Evolutionary conservation across 1,284 basidiomycete species (phyloP).

Genomic region (Heimioporus retisporus): DNA sequence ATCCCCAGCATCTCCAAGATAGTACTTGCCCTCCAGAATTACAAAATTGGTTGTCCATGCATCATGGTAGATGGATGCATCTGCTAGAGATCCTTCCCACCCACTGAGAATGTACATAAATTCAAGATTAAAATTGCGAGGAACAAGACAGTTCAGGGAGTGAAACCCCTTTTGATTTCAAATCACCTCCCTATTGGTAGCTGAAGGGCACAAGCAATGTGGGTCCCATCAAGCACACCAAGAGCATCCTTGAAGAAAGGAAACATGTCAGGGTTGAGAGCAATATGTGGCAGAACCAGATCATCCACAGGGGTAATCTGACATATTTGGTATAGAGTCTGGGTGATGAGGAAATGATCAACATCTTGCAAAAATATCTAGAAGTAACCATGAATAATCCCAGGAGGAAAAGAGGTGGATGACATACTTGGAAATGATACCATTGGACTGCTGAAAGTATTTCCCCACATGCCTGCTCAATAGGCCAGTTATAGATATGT

Average conservation of each 20-base stretch:
- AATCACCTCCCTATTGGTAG: neutral
- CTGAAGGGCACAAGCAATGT: neutral
- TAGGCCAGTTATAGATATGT: neutral
- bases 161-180: slow-evolving; percentile 10
- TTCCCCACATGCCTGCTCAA: neutral
- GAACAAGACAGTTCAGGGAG: slow-evolving; percentile 8
- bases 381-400: no score
- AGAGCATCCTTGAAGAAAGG: slow-evolving; percentile 17
- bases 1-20: slow-evolving; percentile 14
- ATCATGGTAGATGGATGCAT: slow-evolving; percentile 10
- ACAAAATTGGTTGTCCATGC: neutral
- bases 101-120: slow-evolving; percentile 17
- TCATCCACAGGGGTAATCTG: no score
- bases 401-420: no score
- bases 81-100: neutral
- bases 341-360: no score
- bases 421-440: neutral
- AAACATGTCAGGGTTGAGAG: no score
- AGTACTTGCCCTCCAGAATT: slow-evolving; percentile 4
- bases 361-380: no score
- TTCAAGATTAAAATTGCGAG: slow-evolving; percentile 10
- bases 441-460: neutral
- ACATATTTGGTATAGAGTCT: no score
- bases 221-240: slow-evolving; percentile 12
- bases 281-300: no score